These are phyloP conservation scores for Pugionium dolabratum DNA, from an alignment of 345 rosid genomes.

Conservation along the genomic window DNA sequence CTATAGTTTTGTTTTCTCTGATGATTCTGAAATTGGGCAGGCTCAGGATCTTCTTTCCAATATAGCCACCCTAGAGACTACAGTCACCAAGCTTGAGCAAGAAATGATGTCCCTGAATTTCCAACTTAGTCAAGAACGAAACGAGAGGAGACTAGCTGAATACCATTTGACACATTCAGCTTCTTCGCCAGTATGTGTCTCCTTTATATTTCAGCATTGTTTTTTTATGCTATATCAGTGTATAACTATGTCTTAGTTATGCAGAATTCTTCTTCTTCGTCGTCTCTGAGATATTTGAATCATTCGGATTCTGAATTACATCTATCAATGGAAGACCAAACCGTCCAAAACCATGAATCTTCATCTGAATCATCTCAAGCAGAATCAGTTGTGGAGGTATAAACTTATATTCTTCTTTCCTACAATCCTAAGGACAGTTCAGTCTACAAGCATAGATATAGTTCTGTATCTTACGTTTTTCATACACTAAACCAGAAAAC, in stretches of 20 bases:
- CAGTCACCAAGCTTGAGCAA: constrained; percentile 72
- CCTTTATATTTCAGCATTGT: constrained; percentile 8
- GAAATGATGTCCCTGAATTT: constrained; percentile 81
- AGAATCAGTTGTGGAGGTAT: constrained; percentile 52
- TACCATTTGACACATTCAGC: constrained; percentile 63
- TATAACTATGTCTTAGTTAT: constrained; percentile 40
- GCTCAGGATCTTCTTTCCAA: constrained; percentile 74
- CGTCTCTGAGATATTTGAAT: constrained; percentile 42
- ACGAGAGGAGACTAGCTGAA: constrained; percentile 82
- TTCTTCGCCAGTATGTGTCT: constrained; percentile 51
- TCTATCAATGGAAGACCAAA: constrained; percentile 44
- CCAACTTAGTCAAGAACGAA: constrained; percentile 93
- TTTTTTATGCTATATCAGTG: constrained; percentile 11
- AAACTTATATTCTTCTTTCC: constrained; percentile 19
- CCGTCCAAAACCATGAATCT: constrained; percentile 44
- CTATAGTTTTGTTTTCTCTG: neutral
- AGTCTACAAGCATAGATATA: constrained; percentile 13
- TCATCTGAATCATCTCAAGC: constrained; percentile 46
- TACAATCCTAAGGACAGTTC: constrained; percentile 14
- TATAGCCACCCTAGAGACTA: constrained; percentile 63
- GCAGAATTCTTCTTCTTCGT: constrained; percentile 49
- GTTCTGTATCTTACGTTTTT: constrained; percentile 25
- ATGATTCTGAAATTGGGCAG: constrained; percentile 46
- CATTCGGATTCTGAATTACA: constrained; percentile 46
- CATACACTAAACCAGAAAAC: constrained; percentile 44